A percentile compares a stretch with the other conserved stretches of the same genome.
Evolutionary conservation across 139 green algal species (phyloP).

Genomic region (Micractinium conductrix): DNA sequence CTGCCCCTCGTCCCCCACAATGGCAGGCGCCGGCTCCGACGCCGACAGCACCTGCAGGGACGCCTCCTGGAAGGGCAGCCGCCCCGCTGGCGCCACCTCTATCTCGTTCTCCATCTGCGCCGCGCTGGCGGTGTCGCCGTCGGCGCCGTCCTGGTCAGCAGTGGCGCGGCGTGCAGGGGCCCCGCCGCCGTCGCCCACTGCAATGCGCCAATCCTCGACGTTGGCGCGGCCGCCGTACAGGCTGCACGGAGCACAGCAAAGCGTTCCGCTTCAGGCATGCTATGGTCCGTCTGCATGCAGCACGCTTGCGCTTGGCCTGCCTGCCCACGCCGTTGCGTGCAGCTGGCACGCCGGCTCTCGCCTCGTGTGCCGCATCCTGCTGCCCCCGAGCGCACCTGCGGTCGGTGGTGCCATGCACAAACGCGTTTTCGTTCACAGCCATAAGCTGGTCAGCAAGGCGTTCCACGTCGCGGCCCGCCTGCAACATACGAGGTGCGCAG

Average conservation of each 20-base stretch:
- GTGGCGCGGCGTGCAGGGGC: not conserved
- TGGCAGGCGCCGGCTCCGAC: not conserved
- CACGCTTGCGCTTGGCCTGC: no score
- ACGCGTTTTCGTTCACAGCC: conserved; percentile 48
- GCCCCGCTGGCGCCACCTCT: conserved; percentile 40
- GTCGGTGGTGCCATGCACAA: conserved; percentile 27
- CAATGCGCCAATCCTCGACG: conserved; percentile 38
- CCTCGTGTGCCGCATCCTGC: no score
- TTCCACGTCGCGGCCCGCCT: conserved; percentile 41
- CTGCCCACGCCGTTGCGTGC: no score
- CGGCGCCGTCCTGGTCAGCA: not conserved
- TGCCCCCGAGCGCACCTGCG: no score
- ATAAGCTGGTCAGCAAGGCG: conserved; percentile 56
- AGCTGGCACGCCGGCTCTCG: no score
- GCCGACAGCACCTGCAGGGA: conserved; percentile 22
- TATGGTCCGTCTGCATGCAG: no score
- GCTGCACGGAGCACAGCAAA: no score
- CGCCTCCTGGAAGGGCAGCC: conserved; percentile 53
- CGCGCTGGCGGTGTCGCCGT: not conserved
- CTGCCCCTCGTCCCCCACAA: conserved; percentile 27
- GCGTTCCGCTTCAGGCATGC: no score
- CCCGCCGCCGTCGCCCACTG: not conserved
- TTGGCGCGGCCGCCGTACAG: conserved; percentile 41
- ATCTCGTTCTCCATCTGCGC: conserved; percentile 22
- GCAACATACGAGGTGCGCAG: not conserved